A percentile compares a stretch with the other conserved stretches of the same genome.
These are phyloP conservation scores for Auriculariales sp. DNA, from an alignment of 768 basidiomycete species.

Conservation along the genomic window DNA sequence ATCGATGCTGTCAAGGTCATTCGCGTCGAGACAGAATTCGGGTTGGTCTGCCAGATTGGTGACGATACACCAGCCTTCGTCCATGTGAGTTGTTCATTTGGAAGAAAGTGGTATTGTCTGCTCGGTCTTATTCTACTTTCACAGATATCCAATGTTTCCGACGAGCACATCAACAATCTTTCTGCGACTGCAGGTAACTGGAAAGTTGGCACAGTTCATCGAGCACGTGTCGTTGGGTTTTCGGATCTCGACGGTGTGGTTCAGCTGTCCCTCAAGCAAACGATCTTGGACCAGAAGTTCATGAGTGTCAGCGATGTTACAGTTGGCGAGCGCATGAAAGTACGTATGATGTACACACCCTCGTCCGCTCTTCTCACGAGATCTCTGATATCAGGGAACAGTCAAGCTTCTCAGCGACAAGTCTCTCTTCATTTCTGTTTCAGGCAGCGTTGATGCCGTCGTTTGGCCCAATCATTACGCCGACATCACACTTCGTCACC, in stretches of 20 bases:
- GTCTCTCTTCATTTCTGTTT: conserved; percentile 72
- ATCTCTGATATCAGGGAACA: conserved; percentile 23
- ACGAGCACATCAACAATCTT: conserved; percentile 77
- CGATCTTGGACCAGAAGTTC: conserved; percentile 75
- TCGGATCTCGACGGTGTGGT: conserved; percentile 77
- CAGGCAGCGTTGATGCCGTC: conserved; percentile 81
- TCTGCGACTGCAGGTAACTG: conserved; percentile 59
- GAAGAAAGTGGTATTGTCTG: no score
- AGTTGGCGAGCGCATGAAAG: conserved; percentile 78
- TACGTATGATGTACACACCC: conserved; percentile 14
- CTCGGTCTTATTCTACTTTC: conserved; percentile 3
- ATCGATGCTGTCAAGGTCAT: conserved; percentile 61
- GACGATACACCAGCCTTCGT: conserved; percentile 63
- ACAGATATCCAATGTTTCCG: conserved; percentile 88
- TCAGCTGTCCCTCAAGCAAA: conserved; percentile 74
- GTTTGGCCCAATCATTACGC: conserved; percentile 93
- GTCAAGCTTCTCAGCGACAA: conserved; percentile 74
- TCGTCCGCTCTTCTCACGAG: background rate
- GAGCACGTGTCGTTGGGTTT: conserved; percentile 77
- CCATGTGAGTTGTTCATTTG: conserved; percentile 56
- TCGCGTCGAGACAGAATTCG: conserved; percentile 68
- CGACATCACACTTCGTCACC: conserved; percentile 88
- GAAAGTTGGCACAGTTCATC: conserved; percentile 65
- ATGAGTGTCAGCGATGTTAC: conserved; percentile 67
- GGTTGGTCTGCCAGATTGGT: conserved; percentile 54